phyloP scores from a whole-genome alignment of 2,329 filamentous ascomycete species.

The Talaromyces funiculosus region DNA sequence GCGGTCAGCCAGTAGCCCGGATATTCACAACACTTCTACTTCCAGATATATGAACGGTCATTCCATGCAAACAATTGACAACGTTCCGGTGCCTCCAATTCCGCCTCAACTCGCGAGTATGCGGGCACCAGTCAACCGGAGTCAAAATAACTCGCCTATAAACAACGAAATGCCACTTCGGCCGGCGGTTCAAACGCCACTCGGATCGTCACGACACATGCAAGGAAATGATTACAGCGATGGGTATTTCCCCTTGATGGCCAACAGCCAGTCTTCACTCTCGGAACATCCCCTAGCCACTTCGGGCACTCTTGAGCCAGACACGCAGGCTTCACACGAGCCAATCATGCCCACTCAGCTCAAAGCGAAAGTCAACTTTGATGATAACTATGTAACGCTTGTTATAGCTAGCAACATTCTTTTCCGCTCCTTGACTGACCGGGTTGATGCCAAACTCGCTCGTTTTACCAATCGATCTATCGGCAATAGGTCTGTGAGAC shows the following conservation, averaged over 20 bases:
- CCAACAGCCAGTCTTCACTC: conserved; percentile 12
- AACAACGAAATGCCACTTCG: conserved; percentile 61
- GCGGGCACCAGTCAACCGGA: conserved; percentile 61
- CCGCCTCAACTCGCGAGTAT: conserved; percentile 62
- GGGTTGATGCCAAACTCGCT: conserved; percentile 91
- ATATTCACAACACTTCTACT: conserved; percentile 62
- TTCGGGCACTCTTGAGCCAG: conserved; percentile 10
- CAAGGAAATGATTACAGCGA: conserved; percentile 35
- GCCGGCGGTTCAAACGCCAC: conserved; percentile 65
- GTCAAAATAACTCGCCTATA: conserved; percentile 73
- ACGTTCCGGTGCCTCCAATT: conserved; percentile 70
- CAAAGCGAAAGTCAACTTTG: conserved; percentile 92
- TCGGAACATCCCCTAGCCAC: conserved; percentile 7
- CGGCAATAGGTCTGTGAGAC: conserved; percentile 71
- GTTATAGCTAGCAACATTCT: conserved; percentile 94
- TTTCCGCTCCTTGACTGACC: conserved; percentile 87
- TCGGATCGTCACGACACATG: conserved; percentile 48
- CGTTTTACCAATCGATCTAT: conserved; percentile 81
- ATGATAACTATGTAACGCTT: conserved; percentile 87
- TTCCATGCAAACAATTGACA: conserved; percentile 49
- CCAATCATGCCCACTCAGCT: conserved; percentile 64
- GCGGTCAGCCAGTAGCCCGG: conserved; percentile 89
- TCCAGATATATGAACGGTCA: conserved; percentile 45
- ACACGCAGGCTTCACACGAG: conserved; percentile 24
- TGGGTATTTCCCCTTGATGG: conserved; percentile 7